These are phyloP conservation scores for Quercus variabilis DNA, from an alignment of 306 rosid species.

Conservation along the genomic window DNA sequence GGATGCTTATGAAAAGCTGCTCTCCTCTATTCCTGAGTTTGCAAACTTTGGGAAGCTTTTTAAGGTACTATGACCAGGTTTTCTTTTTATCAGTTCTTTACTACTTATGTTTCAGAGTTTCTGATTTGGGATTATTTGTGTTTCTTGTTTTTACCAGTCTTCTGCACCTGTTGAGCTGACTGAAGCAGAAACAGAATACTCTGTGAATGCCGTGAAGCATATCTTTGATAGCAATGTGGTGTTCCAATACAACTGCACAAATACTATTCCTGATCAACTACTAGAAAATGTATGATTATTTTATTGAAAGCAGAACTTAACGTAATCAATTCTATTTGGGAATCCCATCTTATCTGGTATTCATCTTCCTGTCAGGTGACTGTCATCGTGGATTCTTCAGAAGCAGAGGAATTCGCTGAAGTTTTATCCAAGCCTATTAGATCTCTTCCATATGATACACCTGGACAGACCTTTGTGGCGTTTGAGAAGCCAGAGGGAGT, in stretches of 20 bases:
- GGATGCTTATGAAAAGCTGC: constrained; percentile 78
- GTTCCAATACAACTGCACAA: constrained; percentile 97
- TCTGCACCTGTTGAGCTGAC: constrained; percentile 96
- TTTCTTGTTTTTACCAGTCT: constrained; percentile 56
- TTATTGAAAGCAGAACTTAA: constrained; percentile 8
- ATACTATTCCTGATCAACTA: constrained; percentile 92
- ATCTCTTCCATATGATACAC: constrained; percentile 93
- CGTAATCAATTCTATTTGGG: constrained; percentile 7
- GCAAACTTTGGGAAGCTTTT: constrained; percentile 79
- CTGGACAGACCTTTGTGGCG: constrained; percentile 86
- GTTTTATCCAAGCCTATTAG: constrained; percentile 72
- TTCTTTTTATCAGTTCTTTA: constrained; percentile 14
- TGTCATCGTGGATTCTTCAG: constrained; percentile 84
- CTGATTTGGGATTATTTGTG: constrained; percentile 1
- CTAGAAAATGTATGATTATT: constrained; percentile 67
- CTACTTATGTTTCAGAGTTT: neutral
- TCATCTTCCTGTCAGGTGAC: constrained; percentile 52
- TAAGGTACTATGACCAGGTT: constrained; percentile 53
- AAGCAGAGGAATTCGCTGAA: constrained; percentile 85
- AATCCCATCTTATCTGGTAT: constrained; percentile 15
- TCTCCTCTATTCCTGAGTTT: constrained; percentile 72
- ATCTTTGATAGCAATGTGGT: constrained; percentile 83
- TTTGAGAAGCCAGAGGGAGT: constrained; percentile 89
- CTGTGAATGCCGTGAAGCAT: constrained; percentile 93
- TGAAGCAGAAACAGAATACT: constrained; percentile 95